These are phyloP conservation scores for Boletus sensibilis DNA, from an alignment of 768 basidiomycete genomes.

Conservation along the genomic window DNA sequence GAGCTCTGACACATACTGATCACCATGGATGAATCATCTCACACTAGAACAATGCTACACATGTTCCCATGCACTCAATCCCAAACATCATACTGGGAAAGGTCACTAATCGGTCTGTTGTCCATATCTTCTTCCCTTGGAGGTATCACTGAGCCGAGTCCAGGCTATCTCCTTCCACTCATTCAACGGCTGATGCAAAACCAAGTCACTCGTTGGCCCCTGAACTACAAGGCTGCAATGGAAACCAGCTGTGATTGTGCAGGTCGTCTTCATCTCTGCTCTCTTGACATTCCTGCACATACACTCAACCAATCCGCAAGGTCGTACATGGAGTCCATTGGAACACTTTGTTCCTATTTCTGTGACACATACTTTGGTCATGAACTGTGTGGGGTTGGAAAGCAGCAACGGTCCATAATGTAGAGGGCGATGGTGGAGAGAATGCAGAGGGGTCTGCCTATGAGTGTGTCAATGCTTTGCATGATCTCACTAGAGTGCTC, in stretches of 20 bases:
- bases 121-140: not conserved
- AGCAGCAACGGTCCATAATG: not conserved
- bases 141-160: not conserved
- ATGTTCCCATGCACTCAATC: not conserved
- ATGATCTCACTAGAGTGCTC: not conserved
- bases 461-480: not conserved
- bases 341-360: not conserved
- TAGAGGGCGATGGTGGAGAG: not conserved
- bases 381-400: conserved; percentile 13
- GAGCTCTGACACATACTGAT: no score
- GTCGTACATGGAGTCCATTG: not conserved
- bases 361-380: conserved; percentile 10
- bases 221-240: not conserved
- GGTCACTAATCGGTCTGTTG: not conserved
- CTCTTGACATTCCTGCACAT: not conserved
- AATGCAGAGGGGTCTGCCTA: not conserved
- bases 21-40: no score
- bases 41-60: not conserved
- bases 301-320: not conserved
- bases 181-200: not conserved
- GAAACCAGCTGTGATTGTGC: not conserved
- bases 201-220: not conserved
- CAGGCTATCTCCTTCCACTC: not conserved
- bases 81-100: conserved; percentile 1
- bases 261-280: not conserved